Conservation (phyloP, 2,329 filamentous ascomycete genomes). For the Botrytis elliptica region DNA sequence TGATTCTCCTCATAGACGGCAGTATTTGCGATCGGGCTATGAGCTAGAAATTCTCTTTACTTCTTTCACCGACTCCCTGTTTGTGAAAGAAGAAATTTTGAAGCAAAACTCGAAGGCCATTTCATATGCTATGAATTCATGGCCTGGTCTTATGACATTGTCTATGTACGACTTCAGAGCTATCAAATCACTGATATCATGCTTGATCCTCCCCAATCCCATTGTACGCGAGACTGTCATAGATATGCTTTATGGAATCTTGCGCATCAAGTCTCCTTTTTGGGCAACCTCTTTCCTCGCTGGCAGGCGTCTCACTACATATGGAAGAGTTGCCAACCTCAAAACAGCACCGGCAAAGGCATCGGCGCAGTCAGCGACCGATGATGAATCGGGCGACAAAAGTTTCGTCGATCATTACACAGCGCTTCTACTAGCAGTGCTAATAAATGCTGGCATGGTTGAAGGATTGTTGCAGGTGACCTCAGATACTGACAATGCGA, state of each 20-base stretch:
- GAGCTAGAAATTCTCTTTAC: slow-evolving; percentile 89
- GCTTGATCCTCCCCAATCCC: slow-evolving; percentile 57
- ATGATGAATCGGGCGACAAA: slow-evolving; percentile 69
- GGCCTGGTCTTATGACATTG: slow-evolving; percentile 86
- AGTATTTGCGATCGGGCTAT: slow-evolving; percentile 81
- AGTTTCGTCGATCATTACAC: slow-evolving; percentile 95
- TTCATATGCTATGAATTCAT: slow-evolving; percentile 84
- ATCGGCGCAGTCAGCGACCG: slow-evolving; percentile 49
- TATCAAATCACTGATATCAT: slow-evolving; percentile 73
- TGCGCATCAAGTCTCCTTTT: slow-evolving; percentile 88
- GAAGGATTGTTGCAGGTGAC: slow-evolving; percentile 62
- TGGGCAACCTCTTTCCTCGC: slow-evolving; percentile 97
- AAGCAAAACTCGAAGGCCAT: slow-evolving; percentile 93
- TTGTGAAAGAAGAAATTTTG: slow-evolving; percentile 59
- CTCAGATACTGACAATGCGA: slow-evolving; percentile 64
- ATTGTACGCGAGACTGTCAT: slow-evolving; percentile 72
- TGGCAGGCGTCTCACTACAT: slow-evolving; percentile 88
- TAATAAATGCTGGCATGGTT: slow-evolving; percentile 78
- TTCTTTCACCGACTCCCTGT: slow-evolving; percentile 81
- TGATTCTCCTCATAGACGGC: slow-evolving; percentile 77
- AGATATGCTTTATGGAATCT: slow-evolving; percentile 74
- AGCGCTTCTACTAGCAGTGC: slow-evolving; percentile 78
- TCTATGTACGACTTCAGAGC: slow-evolving; percentile 86
- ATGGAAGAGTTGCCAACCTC: slow-evolving; percentile 87
- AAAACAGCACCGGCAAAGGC: slow-evolving; percentile 56